phyloP scores from a whole-genome alignment of 805 yeast genomes.

The Wickerhamomyces chambardii region DNA sequence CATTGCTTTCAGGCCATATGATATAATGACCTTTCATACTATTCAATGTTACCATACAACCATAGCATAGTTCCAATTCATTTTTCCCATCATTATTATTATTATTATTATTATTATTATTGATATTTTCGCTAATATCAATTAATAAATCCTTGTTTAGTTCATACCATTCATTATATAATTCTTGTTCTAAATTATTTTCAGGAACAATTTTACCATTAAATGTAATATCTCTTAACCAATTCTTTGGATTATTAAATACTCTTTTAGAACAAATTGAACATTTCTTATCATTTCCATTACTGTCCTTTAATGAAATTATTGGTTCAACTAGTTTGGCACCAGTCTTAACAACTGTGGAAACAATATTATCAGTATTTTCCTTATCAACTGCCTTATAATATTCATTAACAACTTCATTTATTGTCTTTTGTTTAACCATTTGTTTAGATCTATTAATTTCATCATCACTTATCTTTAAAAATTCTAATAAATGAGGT shows the following conservation, averaged over 20 bases:
- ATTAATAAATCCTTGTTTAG: constrained; percentile 12
- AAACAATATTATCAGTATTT: constrained; percentile 82
- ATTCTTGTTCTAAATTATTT: constrained; percentile 29
- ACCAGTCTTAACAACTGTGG: constrained; percentile 89
- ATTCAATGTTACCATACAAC: constrained; percentile 60
- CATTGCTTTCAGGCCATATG: constrained; percentile 26
- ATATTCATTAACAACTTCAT: constrained; percentile 69
- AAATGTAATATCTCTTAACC: constrained; percentile 68
- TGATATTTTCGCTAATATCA: constrained; percentile 4
- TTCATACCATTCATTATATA: constrained; percentile 24
- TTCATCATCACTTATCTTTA: background rate
- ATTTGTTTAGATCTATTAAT: constrained; percentile 23
- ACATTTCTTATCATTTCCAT: constrained; percentile 28
- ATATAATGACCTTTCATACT: constrained; percentile 27
- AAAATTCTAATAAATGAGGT: background rate
- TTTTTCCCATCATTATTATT: constrained; percentile 2
- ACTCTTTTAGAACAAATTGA: constrained; percentile 46
- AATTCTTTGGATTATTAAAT: constrained; percentile 47
- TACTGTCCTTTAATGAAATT: constrained; percentile 1
- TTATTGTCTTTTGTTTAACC: constrained; percentile 69
- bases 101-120: constrained; percentile 11
- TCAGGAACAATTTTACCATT: constrained; percentile 40
- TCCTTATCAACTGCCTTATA: constrained; percentile 64
- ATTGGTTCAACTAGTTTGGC: constrained; percentile 56
- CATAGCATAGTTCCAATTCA: constrained; percentile 53